Base-by-base conservation (phyloP, 495 filamentous ascomycete genomes). In the Aspergillus sparsus region DNA sequence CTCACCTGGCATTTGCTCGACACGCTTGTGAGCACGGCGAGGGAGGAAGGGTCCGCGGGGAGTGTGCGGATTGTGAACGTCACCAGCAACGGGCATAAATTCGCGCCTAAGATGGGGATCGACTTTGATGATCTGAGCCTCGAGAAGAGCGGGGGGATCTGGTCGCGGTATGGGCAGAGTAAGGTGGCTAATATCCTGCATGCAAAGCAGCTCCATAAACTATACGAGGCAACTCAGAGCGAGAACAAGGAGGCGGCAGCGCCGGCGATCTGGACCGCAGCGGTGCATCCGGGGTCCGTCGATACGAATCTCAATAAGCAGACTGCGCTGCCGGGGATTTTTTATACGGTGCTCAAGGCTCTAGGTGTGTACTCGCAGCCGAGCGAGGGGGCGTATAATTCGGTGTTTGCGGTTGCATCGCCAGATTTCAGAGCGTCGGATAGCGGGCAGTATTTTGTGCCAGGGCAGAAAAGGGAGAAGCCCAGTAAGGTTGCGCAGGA, bases 381-480 rank as follows among this genome's bases (percentile, higher is more conserved):
- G 12, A 41, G 35, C 7, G 51, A 39, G 12, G 51, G 51, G 12
- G 35, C 35, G 31, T 53, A 39, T 37, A 53, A 41, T 37, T 53
- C 51, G 13, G 1, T 53, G 4, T 53, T 16, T 18, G 51, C 51
- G 11, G 35, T 53, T 36, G 51, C 51, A 7, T 53, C 51, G 51
- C 34, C 35, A 16, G 34, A 53, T 39, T 53, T 53, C 51, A 53
- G 36, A 33, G 51, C 15, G 15, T 1, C 2, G 13, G 51, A 53
- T 41, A 65, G 55, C 45, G 81, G 82, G 1, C 66, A 58, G 4
- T 86, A 75, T 59, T 86, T 83, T 68, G 73, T 73, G 62, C 84
- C 80, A 2, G 68, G 85, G 12, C 81, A 79, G 10, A 66, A 67
- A 7, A 18, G 67, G 34, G 71, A 61, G 3, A 66, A 60, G 32